Base-by-base conservation (phyloP, 1,139 yeast genomes). In the Kodamaea arcana region DNA sequence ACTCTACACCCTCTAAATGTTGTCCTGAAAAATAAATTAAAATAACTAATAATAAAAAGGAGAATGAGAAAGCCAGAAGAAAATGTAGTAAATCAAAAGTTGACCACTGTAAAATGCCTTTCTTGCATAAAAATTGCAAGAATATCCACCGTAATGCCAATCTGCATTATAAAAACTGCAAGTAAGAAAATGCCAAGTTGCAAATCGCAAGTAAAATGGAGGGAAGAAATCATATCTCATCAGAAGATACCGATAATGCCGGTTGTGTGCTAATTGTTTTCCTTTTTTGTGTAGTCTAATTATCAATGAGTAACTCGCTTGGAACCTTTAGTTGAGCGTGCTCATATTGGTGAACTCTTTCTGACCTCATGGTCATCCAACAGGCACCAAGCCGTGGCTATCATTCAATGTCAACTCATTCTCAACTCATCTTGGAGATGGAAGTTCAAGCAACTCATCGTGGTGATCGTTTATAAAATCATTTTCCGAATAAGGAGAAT, bases 401-500 rank as follows among this genome's bases (percentile, higher is more conserved):
- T n/a, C n/a, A n/a, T n/a, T n/a, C n/a, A n/a, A n/a, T n/a, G n/a
- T n/a, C n/a, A n/a, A n/a, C n/a, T n/a, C n/a, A n/a, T n/a, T n/a
- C n/a, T n/a, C n/a, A n/a, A n/a, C n/a, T n/a, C n/a, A n/a, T n/a
- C n/a, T n/a, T n/a, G n/a, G n/a, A n/a, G n/a, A n/a, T 18, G 28
- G 28, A 15, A 25, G 12, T 12, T 25, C 28, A 8, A n/a, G 28
- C 11, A 25, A 25, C 17, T 43, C 28, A 12, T 40, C 47, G 29
- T 41, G 46, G 27, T 52, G 56, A 34, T 53, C 59, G 39, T 45
- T 44, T 42, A 52, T 44, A 33, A 56, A 50, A 32, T 58, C 64
- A 33, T 44, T 47, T 36, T 56, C 63, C n/a, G 62, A 56, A 36
- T 51, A 55, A n/a, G n/a, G n/a, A 12, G 62, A 52, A 27, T 49